phyloP scores from a whole-genome alignment of 1,284 basidiomycete species.

The Pterula multifida region DNA sequence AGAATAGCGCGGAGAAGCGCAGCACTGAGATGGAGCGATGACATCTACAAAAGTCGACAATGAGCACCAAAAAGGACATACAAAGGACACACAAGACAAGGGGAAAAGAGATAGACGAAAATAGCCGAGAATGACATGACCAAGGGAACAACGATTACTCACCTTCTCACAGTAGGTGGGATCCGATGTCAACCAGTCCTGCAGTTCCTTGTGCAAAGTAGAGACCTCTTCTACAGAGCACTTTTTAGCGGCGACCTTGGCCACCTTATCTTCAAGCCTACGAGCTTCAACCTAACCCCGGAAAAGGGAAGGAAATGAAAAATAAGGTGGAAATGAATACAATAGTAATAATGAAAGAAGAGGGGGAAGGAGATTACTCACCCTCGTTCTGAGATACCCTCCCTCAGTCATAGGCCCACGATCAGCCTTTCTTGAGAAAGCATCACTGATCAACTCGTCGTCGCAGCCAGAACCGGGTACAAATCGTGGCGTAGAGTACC shows the following conservation, averaged over 20 bases:
- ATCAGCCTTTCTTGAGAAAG: constrained; percentile 4
- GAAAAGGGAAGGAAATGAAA: constrained; percentile 24
- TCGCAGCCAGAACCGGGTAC: constrained; percentile 5
- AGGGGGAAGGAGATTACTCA: constrained; percentile 5
- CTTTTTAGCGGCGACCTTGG: constrained; percentile 69
- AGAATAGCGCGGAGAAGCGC: constrained; percentile 68
- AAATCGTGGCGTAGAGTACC: constrained; percentile 49
- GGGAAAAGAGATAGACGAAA: neutral
- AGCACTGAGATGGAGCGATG: constrained; percentile 52
- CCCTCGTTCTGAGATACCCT: neutral
- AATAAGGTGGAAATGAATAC: too few species aligned
- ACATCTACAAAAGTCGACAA: constrained; percentile 25
- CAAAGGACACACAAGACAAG: constrained; percentile 9
- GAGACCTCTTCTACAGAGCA: constrained; percentile 74
- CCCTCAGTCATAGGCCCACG: neutral
- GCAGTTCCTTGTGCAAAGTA: constrained; percentile 58
- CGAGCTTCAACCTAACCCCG: constrained; percentile 45
- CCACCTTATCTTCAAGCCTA: constrained; percentile 62
- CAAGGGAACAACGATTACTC: neutral
- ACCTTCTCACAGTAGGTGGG: constrained; percentile 48
- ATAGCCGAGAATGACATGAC: neutral
- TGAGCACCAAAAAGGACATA: constrained; percentile 7
- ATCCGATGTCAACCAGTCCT: constrained; percentile 55
- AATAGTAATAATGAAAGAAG: constrained; percentile 10
- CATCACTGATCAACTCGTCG: constrained; percentile 2